Evolutionary conservation across 2,329 filamentous ascomycete genomes (phyloP), one percentile per base, ranked within the genome.

Genomic region (Zopfia rhizophila): DNA sequence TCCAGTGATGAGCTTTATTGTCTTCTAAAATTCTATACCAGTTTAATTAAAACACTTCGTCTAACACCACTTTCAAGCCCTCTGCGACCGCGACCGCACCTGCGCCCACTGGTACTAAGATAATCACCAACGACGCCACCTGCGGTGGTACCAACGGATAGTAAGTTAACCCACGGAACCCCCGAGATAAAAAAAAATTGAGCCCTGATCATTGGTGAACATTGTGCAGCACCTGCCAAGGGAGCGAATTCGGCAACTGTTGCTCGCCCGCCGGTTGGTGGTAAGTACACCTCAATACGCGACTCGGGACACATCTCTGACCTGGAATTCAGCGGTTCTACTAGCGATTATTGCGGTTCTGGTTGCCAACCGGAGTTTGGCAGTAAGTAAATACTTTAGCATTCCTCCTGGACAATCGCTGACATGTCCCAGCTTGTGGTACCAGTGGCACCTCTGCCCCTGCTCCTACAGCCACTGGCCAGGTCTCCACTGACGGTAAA

Each of bases 201-300:
- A 39, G 73, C 72, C 17, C 69, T 66, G 16, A 48, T 55, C 23
- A 61, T 60, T n/a, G 69, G 67, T 10, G 30, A 16, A 16, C 21
- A 14, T 13, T 31, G 48, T 22, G 48, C 13, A 64, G 65, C 54
- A 77, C 74, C 11, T 79, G 77, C 58, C 45, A 62, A 13, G 75
- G 75, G 14, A 74, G 70, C 42, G 35, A 56, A 7, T 77, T 73
- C 49, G 76, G 76, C 5, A 65, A 72, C 53, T 78, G 76, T 64
- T 79, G 76, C 65, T 74, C 69, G 14, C 58, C 58, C 40, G 68
- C 67, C 49, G 74, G 75, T n/a, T 70, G 63, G 53, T 80, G 78
- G 43, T n/a, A n/a, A n/a, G n/a, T n/a, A n/a, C n/a, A n/a, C n/a
- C n/a, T n/a, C n/a, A n/a, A n/a, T n/a, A n/a, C n/a, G n/a, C n/a